These are phyloP conservation scores for Puccinia horiana DNA, from an alignment of 1,284 basidiomycete species.

Conservation along the genomic window DNA sequence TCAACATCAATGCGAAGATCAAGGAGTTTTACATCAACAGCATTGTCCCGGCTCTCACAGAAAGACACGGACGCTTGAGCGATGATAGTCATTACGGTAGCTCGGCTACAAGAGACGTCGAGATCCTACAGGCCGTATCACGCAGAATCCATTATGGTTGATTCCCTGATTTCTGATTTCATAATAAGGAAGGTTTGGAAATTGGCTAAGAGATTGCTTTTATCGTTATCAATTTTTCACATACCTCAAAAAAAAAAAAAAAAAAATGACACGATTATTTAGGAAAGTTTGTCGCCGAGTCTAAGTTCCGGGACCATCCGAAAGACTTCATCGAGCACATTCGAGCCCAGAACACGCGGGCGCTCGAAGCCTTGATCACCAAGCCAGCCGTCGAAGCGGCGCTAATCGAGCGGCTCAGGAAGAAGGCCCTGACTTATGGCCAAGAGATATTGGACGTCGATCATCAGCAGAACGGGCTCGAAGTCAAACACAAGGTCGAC, in stretches of 20 bases:
- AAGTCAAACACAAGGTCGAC: conserved; percentile 71
- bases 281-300: conserved; percentile 99
- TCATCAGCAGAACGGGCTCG: conserved; percentile 52
- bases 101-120: conserved; percentile 88
- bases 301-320: conserved; percentile 84
- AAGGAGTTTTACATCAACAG: conserved; percentile 79
- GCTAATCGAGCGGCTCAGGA: conserved; percentile 79
- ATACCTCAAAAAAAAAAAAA: neutral
- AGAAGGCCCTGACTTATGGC: conserved; percentile 90
- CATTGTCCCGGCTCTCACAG: conserved; percentile 81
- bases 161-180: neutral
- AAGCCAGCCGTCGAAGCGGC: conserved; percentile 92
- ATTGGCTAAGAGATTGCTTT: no score
- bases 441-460: conserved; percentile 69
- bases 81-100: conserved; percentile 98
- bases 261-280: neutral
- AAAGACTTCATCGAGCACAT: conserved; percentile 89
- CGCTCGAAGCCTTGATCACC: conserved; percentile 82
- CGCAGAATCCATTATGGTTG: conserved; percentile 95
- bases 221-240: neutral
- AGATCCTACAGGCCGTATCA: conserved; percentile 88
- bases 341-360: conserved; percentile 70
- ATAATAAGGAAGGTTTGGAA: neutral
- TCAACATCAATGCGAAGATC: conserved; percentile 87
- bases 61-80: conserved; percentile 69